phyloP scores from a whole-genome alignment of 768 basidiomycete species.

The Hericium erinaceus region DNA sequence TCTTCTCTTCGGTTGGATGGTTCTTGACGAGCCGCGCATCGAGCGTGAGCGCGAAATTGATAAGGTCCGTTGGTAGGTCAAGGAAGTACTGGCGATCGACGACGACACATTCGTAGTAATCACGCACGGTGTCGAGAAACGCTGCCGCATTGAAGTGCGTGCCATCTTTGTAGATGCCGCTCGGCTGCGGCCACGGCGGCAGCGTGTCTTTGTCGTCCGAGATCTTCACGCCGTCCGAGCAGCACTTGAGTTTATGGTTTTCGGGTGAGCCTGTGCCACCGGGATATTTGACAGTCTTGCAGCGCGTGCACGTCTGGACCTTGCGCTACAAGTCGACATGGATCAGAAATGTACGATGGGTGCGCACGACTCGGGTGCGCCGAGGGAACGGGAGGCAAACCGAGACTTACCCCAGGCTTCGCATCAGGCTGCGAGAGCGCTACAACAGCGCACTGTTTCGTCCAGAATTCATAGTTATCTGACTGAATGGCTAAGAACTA shows the following conservation, averaged over 20 bases:
- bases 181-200: slow-evolving; percentile 6
- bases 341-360: too few relatives aligned
- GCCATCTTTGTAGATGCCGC: slow-evolving; percentile 7
- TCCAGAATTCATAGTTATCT: too few relatives aligned
- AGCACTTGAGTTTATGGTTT: slow-evolving; percentile 9
- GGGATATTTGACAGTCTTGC: neutral
- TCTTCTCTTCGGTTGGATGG: too few relatives aligned
- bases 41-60: too few relatives aligned
- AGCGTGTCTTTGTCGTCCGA: neutral
- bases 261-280: neutral
- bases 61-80: neutral
- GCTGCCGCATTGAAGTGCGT: slow-evolving; percentile 2
- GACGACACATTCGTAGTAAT: neutral
- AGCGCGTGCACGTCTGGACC: neutral
- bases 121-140: neutral
- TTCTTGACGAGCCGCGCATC: too few relatives aligned
- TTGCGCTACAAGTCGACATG: too few relatives aligned
- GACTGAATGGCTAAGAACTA: too few relatives aligned
- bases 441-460: too few relatives aligned
- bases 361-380: too few relatives aligned
- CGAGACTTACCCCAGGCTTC: too few relatives aligned
- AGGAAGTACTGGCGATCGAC: neutral
- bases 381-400: too few relatives aligned
- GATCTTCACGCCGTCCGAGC: slow-evolving; percentile 9
- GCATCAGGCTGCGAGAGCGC: too few relatives aligned